phyloP scores from a whole-genome alignment of 169 alveolate genomes.

The Plasmodium malariae region DNA sequence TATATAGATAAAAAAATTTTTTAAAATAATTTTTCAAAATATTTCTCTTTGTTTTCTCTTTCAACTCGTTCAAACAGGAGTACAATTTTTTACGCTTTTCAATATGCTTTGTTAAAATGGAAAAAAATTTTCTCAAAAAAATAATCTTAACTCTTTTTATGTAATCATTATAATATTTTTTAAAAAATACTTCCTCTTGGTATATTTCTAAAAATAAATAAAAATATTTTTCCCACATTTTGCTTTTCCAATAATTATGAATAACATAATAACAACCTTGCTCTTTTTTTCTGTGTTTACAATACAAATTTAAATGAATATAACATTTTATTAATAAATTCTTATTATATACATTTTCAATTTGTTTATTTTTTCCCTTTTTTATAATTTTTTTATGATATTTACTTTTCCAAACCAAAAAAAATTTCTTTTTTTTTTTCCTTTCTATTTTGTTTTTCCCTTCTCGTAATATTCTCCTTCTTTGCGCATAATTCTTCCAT shows the following conservation, averaged over 20 bases:
- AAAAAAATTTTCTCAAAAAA: conserved; percentile 21
- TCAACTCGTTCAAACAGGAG: not conserved
- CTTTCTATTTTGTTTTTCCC: conserved; percentile 8
- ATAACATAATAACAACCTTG: not conserved
- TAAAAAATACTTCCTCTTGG: conserved; percentile 26
- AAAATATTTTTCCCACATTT: conserved; percentile 9
- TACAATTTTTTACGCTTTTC: not conserved
- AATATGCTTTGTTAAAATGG: not conserved
- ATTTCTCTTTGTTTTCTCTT: not conserved
- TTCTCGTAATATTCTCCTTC: not conserved
- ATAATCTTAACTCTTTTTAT: conserved; percentile 4
- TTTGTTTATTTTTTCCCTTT: conserved; percentile 41
- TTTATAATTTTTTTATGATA: conserved; percentile 7
- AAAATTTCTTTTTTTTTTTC: conserved; percentile 25
- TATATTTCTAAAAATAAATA: conserved; percentile 11
- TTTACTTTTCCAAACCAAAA: conserved; percentile 34
- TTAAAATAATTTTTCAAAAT: not conserved
- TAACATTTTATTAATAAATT: conserved; percentile 48
- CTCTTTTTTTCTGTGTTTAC: conserved; percentile 38
- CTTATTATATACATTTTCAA: conserved; percentile 50
- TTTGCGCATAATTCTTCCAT: conserved; percentile 50
- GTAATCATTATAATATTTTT: conserved; percentile 13
- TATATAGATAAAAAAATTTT: conserved; percentile 1
- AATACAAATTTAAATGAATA: conserved; percentile 43
- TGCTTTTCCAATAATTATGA: not conserved